These are phyloP conservation scores for Penicillium angulare DNA, from an alignment of 495 filamentous ascomycete genomes.

Conservation along the genomic window DNA sequence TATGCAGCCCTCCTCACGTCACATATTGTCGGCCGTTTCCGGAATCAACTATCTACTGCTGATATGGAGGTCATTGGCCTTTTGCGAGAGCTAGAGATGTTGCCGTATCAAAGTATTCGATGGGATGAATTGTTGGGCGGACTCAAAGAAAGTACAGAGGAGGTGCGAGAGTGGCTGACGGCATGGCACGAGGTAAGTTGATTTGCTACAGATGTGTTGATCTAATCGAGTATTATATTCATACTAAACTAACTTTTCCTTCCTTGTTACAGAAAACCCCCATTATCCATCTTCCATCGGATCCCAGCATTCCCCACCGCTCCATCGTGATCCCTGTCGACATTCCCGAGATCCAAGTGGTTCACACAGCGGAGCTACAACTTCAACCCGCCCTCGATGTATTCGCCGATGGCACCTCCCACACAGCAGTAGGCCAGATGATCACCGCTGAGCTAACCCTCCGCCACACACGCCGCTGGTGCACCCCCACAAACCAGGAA, in stretches of 20 bases:
- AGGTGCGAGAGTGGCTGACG: conserved; percentile 41
- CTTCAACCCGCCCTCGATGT: conserved; percentile 36
- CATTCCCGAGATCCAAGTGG: conserved; percentile 78
- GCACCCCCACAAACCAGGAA: conserved; percentile 41
- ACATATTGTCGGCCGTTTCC: conserved; percentile 53
- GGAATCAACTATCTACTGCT: conserved; percentile 47
- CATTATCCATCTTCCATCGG: conserved; percentile 33
- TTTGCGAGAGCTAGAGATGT: conserved; percentile 42
- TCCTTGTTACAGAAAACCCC: conserved; percentile 28
- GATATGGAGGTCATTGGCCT: conserved; percentile 56
- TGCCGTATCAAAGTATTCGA: conserved; percentile 34
- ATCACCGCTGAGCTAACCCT: conserved; percentile 70
- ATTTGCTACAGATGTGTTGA: conserved; percentile 7
- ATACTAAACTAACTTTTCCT: neutral
- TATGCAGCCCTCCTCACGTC: conserved; percentile 49
- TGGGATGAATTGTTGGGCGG: conserved; percentile 45
- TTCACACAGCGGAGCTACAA: conserved; percentile 77
- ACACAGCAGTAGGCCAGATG: conserved; percentile 64
- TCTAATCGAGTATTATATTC: neutral
- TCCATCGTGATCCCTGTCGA: conserved; percentile 64
- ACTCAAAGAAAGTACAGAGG: conserved; percentile 35
- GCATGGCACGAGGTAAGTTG: conserved; percentile 49
- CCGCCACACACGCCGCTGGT: conserved; percentile 78
- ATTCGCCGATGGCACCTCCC: conserved; percentile 21
- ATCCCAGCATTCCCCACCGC: conserved; percentile 34